phyloP scores from a whole-genome alignment of 164 flowering plant species.

The Umbilicus rupestris region DNA sequence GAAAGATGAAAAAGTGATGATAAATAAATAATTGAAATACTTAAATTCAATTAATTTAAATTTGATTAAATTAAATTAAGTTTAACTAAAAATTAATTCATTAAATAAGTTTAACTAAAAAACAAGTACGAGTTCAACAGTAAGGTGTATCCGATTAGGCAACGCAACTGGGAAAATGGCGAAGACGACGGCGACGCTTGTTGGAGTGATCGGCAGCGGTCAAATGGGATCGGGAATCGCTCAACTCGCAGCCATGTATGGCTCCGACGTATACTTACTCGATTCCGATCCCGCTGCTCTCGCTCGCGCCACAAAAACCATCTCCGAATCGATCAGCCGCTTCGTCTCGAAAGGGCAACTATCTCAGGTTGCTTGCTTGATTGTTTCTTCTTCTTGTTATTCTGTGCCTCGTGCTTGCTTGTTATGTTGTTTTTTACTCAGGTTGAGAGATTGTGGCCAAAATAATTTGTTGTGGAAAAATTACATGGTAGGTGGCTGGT shows the following conservation, averaged over 20 bases:
- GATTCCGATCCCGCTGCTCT: slow-evolving; percentile 61
- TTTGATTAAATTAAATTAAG: too few relatives aligned
- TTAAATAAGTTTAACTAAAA: too few relatives aligned
- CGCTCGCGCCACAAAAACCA: slow-evolving; percentile 32
- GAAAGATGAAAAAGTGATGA: too few relatives aligned
- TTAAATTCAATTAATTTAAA: too few relatives aligned
- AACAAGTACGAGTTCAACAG: too few relatives aligned
- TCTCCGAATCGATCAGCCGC: slow-evolving; percentile 41
- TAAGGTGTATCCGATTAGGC: not conserved
- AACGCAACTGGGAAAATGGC: not conserved
- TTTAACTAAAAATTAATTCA: too few relatives aligned
- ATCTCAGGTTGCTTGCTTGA: slow-evolving; percentile 42
- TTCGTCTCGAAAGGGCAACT: slow-evolving; percentile 48
- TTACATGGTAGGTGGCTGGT: slow-evolving; percentile 35
- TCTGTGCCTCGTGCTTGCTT: not conserved
- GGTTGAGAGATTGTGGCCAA: too few relatives aligned
- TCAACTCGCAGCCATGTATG: slow-evolving; percentile 60
- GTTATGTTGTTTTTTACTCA: too few relatives aligned
- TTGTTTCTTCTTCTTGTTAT: not conserved
- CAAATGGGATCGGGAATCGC: slow-evolving; percentile 99
- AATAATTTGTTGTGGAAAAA: not conserved
- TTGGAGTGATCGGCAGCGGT: slow-evolving; percentile 85
- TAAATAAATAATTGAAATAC: too few relatives aligned
- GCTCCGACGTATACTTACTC: slow-evolving; percentile 50
- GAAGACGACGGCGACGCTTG: slow-evolving; percentile 29